phyloP scores from a whole-genome alignment of 2,329 filamentous ascomycete species.

The Tolypocladium pustulatum region DNA sequence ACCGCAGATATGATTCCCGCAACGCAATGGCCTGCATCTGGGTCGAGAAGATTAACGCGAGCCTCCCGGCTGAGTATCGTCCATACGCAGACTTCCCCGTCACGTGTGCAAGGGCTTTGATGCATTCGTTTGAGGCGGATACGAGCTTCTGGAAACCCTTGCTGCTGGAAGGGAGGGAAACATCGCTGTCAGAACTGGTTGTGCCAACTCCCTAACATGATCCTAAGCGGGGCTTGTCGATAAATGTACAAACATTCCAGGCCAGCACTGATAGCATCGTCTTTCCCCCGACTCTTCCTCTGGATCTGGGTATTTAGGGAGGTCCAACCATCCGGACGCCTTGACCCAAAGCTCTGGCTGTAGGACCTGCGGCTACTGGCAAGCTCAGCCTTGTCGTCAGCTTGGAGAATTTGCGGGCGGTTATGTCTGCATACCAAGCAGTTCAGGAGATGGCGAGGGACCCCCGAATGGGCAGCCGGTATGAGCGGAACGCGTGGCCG shows the following conservation, averaged over 20 bases:
- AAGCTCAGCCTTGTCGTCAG: constrained; percentile 7
- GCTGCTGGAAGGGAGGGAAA: neutral
- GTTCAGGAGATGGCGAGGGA: too few species aligned
- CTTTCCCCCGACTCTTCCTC: neutral
- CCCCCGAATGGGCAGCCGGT: constrained; percentile 45
- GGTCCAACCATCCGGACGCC: too few species aligned
- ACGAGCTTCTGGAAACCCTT: constrained; percentile 1
- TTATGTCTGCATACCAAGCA: constrained; percentile 19
- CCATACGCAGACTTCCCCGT: constrained; percentile 22
- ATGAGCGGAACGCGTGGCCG: constrained; percentile 36
- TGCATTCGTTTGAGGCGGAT: neutral
- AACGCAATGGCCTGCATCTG: constrained; percentile 24
- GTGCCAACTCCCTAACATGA: neutral
- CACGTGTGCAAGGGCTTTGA: constrained; percentile 11
- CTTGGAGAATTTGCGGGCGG: neutral
- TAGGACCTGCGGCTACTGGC: neutral
- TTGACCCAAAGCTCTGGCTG: neutral
- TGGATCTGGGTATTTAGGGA: neutral
- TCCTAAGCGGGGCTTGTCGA: neutral
- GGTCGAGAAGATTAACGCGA: constrained; percentile 22
- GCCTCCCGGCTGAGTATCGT: constrained; percentile 18
- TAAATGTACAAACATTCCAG: neutral
- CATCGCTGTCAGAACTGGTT: neutral
- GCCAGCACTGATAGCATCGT: neutral
- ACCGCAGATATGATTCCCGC: constrained; percentile 10